These are phyloP conservation scores for Lipomyces oligophaga DNA, from an alignment of 805 yeast species.

Conservation along the genomic window DNA sequence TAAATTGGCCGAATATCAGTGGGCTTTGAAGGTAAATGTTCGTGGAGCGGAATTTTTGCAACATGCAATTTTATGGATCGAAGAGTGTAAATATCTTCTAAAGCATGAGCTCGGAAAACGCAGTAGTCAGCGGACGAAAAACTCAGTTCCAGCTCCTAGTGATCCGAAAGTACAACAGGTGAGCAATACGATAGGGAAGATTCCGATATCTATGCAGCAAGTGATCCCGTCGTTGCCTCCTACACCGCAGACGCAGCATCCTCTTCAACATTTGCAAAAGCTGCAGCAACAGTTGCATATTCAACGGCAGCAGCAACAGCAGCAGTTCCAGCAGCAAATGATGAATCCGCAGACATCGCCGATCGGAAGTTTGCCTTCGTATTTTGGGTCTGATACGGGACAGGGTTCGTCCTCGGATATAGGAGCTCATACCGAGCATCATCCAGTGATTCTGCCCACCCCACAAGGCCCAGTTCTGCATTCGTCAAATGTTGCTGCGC, in stretches of 20 bases:
- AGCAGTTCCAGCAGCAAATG: slow-evolving; percentile 8
- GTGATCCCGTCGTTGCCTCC: slow-evolving; percentile 19
- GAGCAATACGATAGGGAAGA: slow-evolving; percentile 1
- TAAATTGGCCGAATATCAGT: slow-evolving; percentile 31
- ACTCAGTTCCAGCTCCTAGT: not conserved
- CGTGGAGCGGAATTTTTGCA: slow-evolving; percentile 34
- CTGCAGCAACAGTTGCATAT: slow-evolving; percentile 19
- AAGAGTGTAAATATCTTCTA: slow-evolving; percentile 30
- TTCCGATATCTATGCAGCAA: slow-evolving; percentile 19
- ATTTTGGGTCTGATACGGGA: not conserved
- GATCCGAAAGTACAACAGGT: slow-evolving; percentile 1
- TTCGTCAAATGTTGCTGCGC: slow-evolving; percentile 9
- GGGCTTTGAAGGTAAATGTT: slow-evolving; percentile 31
- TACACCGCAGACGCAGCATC: slow-evolving; percentile 13
- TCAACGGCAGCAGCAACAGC: slow-evolving; percentile 19
- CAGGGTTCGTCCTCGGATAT: slow-evolving; percentile 4
- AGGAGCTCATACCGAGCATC: slow-evolving; percentile 1
- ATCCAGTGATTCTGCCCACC: slow-evolving; percentile 8
- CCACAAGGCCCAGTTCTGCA: slow-evolving; percentile 21
- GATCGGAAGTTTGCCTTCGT: not conserved
- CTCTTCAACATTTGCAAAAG: slow-evolving; percentile 19
- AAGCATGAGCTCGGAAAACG: slow-evolving; percentile 21
- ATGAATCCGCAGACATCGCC: slow-evolving; percentile 3
- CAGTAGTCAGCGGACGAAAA: not conserved
- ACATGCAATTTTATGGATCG: slow-evolving; percentile 32